Evolutionary conservation across 164 flowering plant species (phyloP).

Genomic region (Liriodendron chinense): DNA sequence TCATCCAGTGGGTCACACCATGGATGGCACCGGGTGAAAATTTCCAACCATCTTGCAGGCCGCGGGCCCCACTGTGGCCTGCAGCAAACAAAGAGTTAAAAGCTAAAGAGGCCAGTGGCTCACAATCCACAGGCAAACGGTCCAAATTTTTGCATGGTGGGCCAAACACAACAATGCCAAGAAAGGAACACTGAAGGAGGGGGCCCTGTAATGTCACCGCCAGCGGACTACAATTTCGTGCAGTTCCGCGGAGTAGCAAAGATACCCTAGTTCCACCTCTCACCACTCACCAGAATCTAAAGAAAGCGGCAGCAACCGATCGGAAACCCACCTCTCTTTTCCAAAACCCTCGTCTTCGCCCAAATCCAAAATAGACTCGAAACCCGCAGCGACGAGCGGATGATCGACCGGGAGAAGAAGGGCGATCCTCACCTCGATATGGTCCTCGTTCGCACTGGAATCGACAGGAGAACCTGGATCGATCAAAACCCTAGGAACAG

Average conservation of each 20-base stretch:
- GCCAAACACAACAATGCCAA: no score
- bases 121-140: no score
- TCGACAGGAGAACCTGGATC: conserved; percentile 57
- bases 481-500: conserved; percentile 68
- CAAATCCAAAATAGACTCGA: conserved; percentile 35
- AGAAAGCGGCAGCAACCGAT: conserved; percentile 29
- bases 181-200: no score
- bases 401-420: conserved; percentile 86
- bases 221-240: neutral
- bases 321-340: conserved; percentile 9
- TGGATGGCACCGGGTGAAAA: no score
- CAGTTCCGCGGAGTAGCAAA: neutral
- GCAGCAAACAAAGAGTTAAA: no score
- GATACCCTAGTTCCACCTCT: neutral
- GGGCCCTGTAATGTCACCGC: no score
- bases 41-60: no score
- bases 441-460: conserved; percentile 55
- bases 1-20: no score
- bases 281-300: conserved; percentile 54
- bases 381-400: conserved; percentile 46
- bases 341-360: conserved; percentile 11
- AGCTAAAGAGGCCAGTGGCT: no score
- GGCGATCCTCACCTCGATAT: conserved; percentile 72
- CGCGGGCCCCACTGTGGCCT: no score
- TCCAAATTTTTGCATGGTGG: no score